Evolutionary conservation across 257 asterid genomes (phyloP).

Genomic region (Solanum rostratum): DNA sequence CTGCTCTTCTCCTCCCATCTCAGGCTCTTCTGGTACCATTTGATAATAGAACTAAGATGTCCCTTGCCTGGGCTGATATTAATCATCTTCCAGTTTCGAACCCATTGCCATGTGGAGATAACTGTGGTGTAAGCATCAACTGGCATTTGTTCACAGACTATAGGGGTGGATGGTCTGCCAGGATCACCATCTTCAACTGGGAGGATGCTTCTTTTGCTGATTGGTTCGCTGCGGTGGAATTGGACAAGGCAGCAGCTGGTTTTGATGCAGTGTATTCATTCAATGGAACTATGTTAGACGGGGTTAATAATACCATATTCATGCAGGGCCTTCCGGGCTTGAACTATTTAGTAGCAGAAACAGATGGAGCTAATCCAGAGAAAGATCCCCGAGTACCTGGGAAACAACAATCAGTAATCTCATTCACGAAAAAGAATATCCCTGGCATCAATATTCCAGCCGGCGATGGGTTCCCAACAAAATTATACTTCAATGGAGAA

Average conservation of each 20-base stretch:
- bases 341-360: slow-evolving; percentile 75
- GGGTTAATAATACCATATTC: slow-evolving; percentile 53
- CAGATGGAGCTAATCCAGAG: slow-evolving; percentile 36
- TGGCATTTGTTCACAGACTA: slow-evolving; percentile 85
- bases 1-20: slow-evolving; percentile 73
- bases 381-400: slow-evolving; percentile 68
- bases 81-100: slow-evolving; percentile 54
- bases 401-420: slow-evolving; percentile 85
- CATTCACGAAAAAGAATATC: slow-evolving; percentile 66
- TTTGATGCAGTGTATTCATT: slow-evolving; percentile 77
- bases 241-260: slow-evolving; percentile 49
- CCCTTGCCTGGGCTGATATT: slow-evolving; percentile 72
- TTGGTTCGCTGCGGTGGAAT: slow-evolving; percentile 77
- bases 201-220: slow-evolving; percentile 50
- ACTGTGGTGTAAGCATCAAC: slow-evolving; percentile 82
- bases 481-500: slow-evolving; percentile 86
- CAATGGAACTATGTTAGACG: slow-evolving; percentile 49
- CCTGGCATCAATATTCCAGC: slow-evolving; percentile 47
- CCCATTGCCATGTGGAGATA: slow-evolving; percentile 74
- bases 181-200: slow-evolving; percentile 90
- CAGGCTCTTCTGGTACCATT: slow-evolving; percentile 75
- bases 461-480: slow-evolving; percentile 88
- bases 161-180: slow-evolving; percentile 84
- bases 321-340: slow-evolving; percentile 75
- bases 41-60: slow-evolving; percentile 43